Evolutionary conservation across 31 red algal genomes (phyloP), one percentile per base, ranked within the genome.

Genomic region (Asparagopsis taxiformis): DNA sequence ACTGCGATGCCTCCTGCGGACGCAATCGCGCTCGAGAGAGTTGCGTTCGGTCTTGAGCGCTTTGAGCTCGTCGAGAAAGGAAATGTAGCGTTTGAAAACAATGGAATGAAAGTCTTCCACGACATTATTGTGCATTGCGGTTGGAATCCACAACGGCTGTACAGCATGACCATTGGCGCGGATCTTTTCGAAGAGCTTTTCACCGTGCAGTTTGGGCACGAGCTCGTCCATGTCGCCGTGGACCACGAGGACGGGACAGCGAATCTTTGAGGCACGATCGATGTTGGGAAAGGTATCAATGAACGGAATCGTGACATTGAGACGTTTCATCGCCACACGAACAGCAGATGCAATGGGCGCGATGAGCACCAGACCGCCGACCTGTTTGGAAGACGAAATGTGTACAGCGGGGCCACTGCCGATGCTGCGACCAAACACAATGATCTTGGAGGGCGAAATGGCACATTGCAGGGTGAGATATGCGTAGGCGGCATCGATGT

Each of bases 221-320:
- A 95, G 55, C 13, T 89, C 92, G 55, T 95, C 92, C 31, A 80
- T 81, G 21, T 87, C 88, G 17, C 92, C 92, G 39, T 95, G 92
- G 19, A 95, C 31, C n/a, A 95, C 92, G 8, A 95, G 75, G 2
- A 90, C 75, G 23, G 85, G 85, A 24, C 85, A 90, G 11, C 57
- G 60, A 1, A 90, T 78, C 48, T 75, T 74, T 54, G 71, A 61
- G 17, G 65, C 67, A 55, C 70, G 68, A 51, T 77, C 72, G 49
- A 90, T 77, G 59, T 80, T 79, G 23, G 72, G 75, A 59, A 90
- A 95, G 46, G 78, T 95, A 69, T 95, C 92, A 36, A 83, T 83
- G 51, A 83, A 83, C 0, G 79, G 79, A 16, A 83, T 29, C 8
- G 79, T 83, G 35, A 83, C 58, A 44, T 83, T 83, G n/a, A 78